Evolutionary conservation across 2,329 filamentous ascomycete genomes (phyloP).

Genomic region (Penicillium oxalicum): DNA sequence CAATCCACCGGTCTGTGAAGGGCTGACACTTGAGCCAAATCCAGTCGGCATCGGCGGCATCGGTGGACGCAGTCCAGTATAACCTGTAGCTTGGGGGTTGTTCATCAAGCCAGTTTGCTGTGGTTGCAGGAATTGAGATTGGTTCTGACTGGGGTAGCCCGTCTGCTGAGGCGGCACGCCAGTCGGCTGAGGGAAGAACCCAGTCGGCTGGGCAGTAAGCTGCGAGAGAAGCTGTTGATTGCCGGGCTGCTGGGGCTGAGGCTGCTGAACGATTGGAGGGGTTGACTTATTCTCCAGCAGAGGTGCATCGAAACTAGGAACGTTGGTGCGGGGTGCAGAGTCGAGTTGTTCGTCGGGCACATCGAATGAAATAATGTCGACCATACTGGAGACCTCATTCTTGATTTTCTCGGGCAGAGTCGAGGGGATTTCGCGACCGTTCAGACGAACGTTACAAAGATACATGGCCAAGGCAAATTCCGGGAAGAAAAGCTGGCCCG

Average conservation of each 20-base stretch:
- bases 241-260: slow-evolving; percentile 64
- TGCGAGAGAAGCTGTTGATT: slow-evolving; percentile 57
- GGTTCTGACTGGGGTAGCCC: slow-evolving; percentile 42
- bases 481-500: slow-evolving; percentile 91
- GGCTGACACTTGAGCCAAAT: slow-evolving; percentile 57
- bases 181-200: slow-evolving; percentile 57
- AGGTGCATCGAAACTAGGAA: slow-evolving; percentile 62
- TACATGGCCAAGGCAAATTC: slow-evolving; percentile 99
- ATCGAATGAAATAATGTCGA: slow-evolving; percentile 96
- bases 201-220: slow-evolving; percentile 49
- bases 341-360: slow-evolving; percentile 65
- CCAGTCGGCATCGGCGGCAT: slow-evolving; percentile 76
- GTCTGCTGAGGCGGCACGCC: slow-evolving; percentile 56
- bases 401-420: slow-evolving; percentile 75
- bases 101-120: slow-evolving; percentile 67
- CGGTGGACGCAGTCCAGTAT: slow-evolving; percentile 70
- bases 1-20: slow-evolving; percentile 62
- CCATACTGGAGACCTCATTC: slow-evolving; percentile 99
- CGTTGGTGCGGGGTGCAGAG: slow-evolving; percentile 56
- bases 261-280: slow-evolving; percentile 55
- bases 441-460: slow-evolving; percentile 87
- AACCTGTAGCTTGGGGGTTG: slow-evolving; percentile 71
- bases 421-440: slow-evolving; percentile 72
- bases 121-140: slow-evolving; percentile 53
- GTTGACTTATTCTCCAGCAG: slow-evolving; percentile 45